phyloP scores from a whole-genome alignment of 306 rosid species.

The Lathyrus oleraceus region DNA sequence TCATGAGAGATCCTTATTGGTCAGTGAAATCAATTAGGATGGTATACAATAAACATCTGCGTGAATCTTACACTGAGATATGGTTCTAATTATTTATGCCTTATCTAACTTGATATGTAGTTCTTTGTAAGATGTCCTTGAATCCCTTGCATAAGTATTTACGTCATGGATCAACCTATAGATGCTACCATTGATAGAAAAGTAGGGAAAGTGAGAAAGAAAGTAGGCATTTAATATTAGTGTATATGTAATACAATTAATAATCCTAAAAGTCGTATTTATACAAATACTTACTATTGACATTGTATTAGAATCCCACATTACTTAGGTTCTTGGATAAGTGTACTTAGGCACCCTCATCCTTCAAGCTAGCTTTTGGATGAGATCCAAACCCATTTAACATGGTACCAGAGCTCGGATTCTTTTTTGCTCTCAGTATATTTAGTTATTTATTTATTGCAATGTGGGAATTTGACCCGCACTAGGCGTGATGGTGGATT shows the following conservation, averaged over 20 bases:
- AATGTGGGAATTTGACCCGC: too few species aligned
- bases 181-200: neutral
- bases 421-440: too few species aligned
- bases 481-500: too few species aligned
- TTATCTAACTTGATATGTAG: conserved; percentile 24
- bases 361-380: too few species aligned
- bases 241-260: neutral
- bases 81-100: conserved; percentile 28
- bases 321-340: too few species aligned
- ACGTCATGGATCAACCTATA: conserved; percentile 11
- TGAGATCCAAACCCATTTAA: too few species aligned
- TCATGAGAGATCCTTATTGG: conserved; percentile 94
- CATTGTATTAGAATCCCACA: too few species aligned
- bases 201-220: neutral
- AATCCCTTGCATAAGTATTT: conserved; percentile 17
- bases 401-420: too few species aligned
- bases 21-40: conserved; percentile 46
- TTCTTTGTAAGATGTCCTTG: conserved; percentile 24
- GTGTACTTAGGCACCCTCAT: too few species aligned
- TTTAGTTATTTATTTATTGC: too few species aligned
- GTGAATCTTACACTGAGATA: conserved; percentile 1
- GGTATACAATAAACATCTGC: conserved; percentile 2
- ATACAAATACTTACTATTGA: neutral
- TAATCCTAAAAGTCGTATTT: neutral
- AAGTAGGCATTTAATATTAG: neutral